These are phyloP conservation scores for Balansia obtecta DNA, from an alignment of 2,329 filamentous ascomycete species.

Conservation along the genomic window DNA sequence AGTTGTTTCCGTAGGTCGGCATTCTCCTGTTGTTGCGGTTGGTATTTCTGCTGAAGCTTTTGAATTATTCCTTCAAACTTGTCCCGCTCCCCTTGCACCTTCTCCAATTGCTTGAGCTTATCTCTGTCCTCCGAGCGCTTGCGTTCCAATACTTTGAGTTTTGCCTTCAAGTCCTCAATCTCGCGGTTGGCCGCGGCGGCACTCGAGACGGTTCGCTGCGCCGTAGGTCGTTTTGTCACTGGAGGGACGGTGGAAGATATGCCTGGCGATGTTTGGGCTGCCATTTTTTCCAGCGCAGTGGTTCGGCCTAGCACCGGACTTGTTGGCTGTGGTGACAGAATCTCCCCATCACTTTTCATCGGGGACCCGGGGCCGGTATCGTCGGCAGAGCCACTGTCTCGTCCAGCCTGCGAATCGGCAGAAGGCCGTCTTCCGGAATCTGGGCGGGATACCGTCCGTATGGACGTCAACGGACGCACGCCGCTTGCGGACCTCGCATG, in stretches of 20 bases:
- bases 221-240: conserved; percentile 16
- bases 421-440: conserved; percentile 31
- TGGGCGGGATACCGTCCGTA: conserved; percentile 24
- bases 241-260: conserved; percentile 18
- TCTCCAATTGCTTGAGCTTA: conserved; percentile 66
- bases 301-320: conserved; percentile 40
- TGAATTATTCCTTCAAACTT: conserved; percentile 77
- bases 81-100: conserved; percentile 62
- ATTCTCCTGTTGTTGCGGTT: conserved; percentile 72
- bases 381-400: conserved; percentile 25
- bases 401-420: conserved; percentile 31
- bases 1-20: conserved; percentile 62
- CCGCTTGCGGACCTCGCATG: conserved; percentile 27
- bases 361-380: conserved; percentile 27
- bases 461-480: conserved; percentile 26
- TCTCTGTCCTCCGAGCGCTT: conserved; percentile 79
- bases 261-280: conserved; percentile 22
- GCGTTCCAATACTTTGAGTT: conserved; percentile 75
- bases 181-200: conserved; percentile 49
- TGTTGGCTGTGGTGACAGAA: conserved; percentile 33
- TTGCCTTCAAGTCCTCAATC: conserved; percentile 79
- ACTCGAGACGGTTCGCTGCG: conserved; percentile 29
- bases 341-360: conserved; percentile 38
- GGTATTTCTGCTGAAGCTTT: conserved; percentile 80
- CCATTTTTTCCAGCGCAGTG: conserved; percentile 39